A percentile compares a stretch with the other conserved stretches of the same genome.
These are phyloP conservation scores for Phaeodactylum tricornutum DNA, from an alignment of 108 stramenopile genomes.

Conservation along the genomic window DNA sequence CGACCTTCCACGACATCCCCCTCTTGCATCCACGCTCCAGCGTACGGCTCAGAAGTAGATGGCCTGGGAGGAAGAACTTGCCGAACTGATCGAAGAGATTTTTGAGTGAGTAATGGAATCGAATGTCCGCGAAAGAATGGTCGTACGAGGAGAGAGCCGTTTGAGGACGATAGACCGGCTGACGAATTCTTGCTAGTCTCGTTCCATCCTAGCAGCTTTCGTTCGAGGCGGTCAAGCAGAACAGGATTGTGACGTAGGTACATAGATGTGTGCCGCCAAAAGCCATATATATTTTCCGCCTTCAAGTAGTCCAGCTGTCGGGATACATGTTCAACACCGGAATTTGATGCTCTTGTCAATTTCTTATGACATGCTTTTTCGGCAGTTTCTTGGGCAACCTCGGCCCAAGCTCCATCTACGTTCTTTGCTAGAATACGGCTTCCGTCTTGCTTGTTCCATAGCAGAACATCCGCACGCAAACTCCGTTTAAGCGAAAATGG, in stretches of 20 bases:
- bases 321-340: constrained; percentile 6
- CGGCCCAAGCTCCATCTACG: constrained; percentile 22
- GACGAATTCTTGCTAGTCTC: no score
- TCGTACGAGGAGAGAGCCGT: not conserved
- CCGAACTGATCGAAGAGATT: not conserved
- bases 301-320: constrained; percentile 17
- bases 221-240: not conserved
- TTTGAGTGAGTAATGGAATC: not conserved
- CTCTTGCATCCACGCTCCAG: constrained; percentile 21
- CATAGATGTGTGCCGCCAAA: constrained; percentile 16
- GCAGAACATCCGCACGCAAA: constrained; percentile 12
- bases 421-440: constrained; percentile 29
- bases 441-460: not conserved
- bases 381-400: constrained; percentile 9
- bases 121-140: not conserved
- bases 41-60: constrained; percentile 13
- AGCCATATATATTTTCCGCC: constrained; percentile 20
- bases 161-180: not conserved
- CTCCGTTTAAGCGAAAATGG: constrained; percentile 7
- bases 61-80: constrained; percentile 2
- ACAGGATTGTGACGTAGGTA: constrained; percentile 1
- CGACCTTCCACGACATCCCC: constrained; percentile 36
- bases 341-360: constrained; percentile 6
- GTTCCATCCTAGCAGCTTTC: not conserved
- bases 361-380: constrained; percentile 15